Percentiles rank a stretch among this genome's conserved stretches.
These are phyloP conservation scores for Vitis cinerea DNA, from an alignment of 164 flowering plant species.

Conservation along the genomic window DNA sequence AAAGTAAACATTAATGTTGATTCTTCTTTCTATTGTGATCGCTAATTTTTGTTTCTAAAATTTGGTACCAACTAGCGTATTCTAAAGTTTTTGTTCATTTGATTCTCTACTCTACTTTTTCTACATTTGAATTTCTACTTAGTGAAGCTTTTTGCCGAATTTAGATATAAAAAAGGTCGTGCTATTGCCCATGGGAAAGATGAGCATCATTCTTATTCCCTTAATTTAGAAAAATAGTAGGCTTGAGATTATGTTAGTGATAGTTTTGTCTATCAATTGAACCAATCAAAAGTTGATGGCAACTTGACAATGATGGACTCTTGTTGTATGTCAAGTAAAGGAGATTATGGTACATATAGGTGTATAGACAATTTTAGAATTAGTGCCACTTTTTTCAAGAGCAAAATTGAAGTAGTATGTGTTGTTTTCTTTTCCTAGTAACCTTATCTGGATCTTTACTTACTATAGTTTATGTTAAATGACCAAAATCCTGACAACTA, in stretches of 20 bases:
- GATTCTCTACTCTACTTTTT: neutral
- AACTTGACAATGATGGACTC: constrained; percentile 51
- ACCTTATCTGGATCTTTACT: no score
- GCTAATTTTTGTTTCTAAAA: neutral
- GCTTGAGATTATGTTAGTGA: constrained; percentile 99
- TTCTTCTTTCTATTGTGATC: neutral
- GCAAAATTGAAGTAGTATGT: constrained; percentile 84
- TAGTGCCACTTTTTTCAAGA: constrained; percentile 56
- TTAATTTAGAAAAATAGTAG: constrained; percentile 72
- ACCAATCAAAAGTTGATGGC: constrained; percentile 82
- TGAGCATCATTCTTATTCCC: constrained; percentile 82
- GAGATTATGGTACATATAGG: constrained; percentile 61
- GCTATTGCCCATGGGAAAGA: constrained; percentile 84
- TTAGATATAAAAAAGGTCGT: constrained; percentile 88
- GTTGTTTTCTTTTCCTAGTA: neutral
- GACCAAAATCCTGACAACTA: no score
- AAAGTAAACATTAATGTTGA: constrained; percentile 41
- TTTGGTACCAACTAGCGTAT: neutral
- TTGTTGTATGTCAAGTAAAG: constrained; percentile 49
- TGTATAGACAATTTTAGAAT: constrained; percentile 69
- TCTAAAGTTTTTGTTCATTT: neutral
- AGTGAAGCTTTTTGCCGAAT: constrained; percentile 9
- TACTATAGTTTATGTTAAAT: no score
- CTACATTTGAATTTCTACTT: neutral
- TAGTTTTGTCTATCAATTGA: constrained; percentile 78